These are phyloP conservation scores for Zychaea mexicana DNA, from an alignment of 371 early-diverging fungal species.

Conservation along the genomic window DNA sequence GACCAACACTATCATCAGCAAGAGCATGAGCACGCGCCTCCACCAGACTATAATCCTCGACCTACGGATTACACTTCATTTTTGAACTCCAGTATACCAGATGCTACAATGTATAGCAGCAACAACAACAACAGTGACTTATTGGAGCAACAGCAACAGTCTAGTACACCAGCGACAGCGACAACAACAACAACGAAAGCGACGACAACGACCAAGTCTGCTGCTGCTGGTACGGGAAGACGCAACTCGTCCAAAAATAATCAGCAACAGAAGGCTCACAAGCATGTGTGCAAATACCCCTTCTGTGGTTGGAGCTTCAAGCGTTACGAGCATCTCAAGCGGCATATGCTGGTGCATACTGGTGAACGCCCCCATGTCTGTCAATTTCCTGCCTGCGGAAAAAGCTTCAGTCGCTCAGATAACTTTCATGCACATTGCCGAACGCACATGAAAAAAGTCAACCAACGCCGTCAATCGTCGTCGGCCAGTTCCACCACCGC, in stretches of 20 bases:
- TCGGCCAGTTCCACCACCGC: not conserved
- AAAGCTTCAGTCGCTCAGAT: slow-evolving; percentile 70
- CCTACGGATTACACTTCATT: slow-evolving; percentile 1
- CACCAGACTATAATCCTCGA: not conserved
- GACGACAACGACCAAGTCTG: not conserved
- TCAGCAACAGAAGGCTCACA: slow-evolving; percentile 9
- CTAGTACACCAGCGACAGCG: no score
- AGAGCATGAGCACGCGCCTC: not conserved
- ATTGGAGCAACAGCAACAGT: slow-evolving; percentile 1
- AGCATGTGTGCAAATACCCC: slow-evolving; percentile 48
- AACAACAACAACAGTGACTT: slow-evolving; percentile 2
- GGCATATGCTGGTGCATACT: slow-evolving; percentile 69
- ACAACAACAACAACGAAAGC: not conserved
- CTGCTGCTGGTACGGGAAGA: not conserved
- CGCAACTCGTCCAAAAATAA: not conserved
- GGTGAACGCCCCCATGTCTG: slow-evolving; percentile 64
- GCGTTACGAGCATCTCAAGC: slow-evolving; percentile 77
- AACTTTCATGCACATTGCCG: slow-evolving; percentile 56
- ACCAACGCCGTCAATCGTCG: slow-evolving; percentile 1
- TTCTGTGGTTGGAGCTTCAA: slow-evolving; percentile 61
- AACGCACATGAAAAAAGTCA: slow-evolving; percentile 32
- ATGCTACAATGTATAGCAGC: not conserved
- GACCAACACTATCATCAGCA: slow-evolving; percentile 10
- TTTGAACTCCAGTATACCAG: not conserved
- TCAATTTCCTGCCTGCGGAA: slow-evolving; percentile 55